These are phyloP conservation scores for Trichoderma orchidacearum DNA, from an alignment of 495 filamentous ascomycete genomes.

Conservation along the genomic window DNA sequence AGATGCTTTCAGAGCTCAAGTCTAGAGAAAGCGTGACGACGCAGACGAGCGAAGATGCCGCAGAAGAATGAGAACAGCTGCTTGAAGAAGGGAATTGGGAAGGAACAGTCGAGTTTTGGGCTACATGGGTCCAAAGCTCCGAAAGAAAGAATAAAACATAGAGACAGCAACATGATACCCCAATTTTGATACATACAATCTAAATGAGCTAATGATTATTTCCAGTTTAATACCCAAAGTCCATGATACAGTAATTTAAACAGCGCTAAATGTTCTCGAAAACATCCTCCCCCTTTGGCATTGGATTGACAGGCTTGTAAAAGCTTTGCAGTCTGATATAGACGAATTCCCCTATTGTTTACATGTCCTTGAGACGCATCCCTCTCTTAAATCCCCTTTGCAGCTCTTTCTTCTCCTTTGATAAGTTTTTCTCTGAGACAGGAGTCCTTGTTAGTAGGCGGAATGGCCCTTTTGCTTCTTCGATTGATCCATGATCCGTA, in stretches of 20 bases:
- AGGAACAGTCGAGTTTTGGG: background rate
- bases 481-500: slow-evolving; percentile 50
- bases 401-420: background rate
- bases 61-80: background rate
- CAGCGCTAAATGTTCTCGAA: background rate
- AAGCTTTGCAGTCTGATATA: background rate
- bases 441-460: background rate
- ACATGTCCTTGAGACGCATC: background rate
- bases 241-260: background rate
- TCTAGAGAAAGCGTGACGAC: slow-evolving; percentile 9
- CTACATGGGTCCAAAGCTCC: background rate
- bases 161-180: slow-evolving; percentile 1
- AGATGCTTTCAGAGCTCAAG: slow-evolving; percentile 36
- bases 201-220: background rate
- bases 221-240: background rate
- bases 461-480: slow-evolving; percentile 15
- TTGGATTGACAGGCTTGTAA: background rate
- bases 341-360: background rate
- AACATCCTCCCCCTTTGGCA: background rate
- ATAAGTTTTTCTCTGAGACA: background rate
- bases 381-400: background rate
- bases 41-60: slow-evolving; percentile 21
- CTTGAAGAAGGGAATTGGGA: background rate
- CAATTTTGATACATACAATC: background rate
- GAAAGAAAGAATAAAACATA: background rate